These are phyloP conservation scores for Ganoderma resinaceum DNA, from an alignment of 1,284 basidiomycete species.

Conservation along the genomic window DNA sequence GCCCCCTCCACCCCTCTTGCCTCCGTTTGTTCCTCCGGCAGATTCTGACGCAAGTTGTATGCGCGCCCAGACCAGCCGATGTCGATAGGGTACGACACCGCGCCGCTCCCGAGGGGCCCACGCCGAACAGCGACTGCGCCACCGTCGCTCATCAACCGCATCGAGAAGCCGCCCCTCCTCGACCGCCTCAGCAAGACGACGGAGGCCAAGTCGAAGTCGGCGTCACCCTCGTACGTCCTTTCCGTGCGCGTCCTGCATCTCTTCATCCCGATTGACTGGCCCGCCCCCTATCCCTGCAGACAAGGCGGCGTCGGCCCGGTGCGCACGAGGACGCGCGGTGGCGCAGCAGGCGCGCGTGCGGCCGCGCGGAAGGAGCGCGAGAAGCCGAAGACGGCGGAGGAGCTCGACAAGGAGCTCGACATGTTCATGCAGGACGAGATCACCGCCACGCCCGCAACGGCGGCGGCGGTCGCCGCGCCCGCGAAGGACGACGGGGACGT, in stretches of 20 bases:
- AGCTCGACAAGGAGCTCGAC: conserved; percentile 92
- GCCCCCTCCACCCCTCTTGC: conserved; percentile 9
- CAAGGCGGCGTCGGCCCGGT: conserved; percentile 46
- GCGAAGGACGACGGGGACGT: conserved; percentile 47
- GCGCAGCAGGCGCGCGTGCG: conserved; percentile 37
- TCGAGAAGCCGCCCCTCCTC: conserved; percentile 67
- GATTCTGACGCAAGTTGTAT: background rate
- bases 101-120: conserved; percentile 47
- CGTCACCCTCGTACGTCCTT: conserved; percentile 36
- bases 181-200: conserved; percentile 59
- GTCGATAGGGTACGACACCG: conserved; percentile 72
- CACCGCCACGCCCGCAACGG: conserved; percentile 35
- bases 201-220: conserved; percentile 42
- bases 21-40: conserved; percentile 10
- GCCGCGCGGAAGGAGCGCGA: conserved; percentile 45
- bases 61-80: conserved; percentile 76
- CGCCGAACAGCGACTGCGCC: conserved; percentile 56
- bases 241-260: conserved; percentile 16
- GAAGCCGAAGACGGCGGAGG: conserved; percentile 77
- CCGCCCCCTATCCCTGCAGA: conserved; percentile 4
- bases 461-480: conserved; percentile 21
- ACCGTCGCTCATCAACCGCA: conserved; percentile 66
- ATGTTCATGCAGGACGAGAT: conserved; percentile 84
- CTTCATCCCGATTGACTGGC: background rate
- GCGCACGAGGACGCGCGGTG: conserved; percentile 43